Percentiles rank a stretch among this genome's conserved stretches.
Conservation (phyloP, 108 stramenopile species). For the Hondaea fermentalgiana region DNA sequence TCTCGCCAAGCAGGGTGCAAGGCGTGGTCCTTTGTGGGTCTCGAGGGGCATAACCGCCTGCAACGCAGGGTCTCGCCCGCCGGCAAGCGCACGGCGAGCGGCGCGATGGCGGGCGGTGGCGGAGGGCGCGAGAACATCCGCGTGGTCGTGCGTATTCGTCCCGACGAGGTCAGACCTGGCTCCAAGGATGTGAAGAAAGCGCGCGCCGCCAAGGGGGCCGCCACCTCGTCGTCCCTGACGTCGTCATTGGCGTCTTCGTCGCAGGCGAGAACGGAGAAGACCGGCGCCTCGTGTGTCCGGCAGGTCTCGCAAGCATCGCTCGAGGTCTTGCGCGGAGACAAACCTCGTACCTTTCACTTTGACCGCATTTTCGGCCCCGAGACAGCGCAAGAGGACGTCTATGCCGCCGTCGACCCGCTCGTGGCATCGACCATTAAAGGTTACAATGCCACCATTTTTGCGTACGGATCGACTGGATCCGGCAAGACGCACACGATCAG, state of each 20-base stretch:
- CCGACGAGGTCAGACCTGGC: background rate
- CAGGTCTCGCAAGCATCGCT: background rate
- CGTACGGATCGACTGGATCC: constrained; percentile 70
- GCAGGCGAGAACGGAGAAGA: no score
- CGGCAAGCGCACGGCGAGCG: background rate
- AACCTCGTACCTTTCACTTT: background rate
- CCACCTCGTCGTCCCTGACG: no score
- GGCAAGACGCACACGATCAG: constrained; percentile 45
- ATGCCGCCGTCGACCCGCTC: constrained; percentile 32
- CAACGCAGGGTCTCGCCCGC: background rate
- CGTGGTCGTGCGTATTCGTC: background rate
- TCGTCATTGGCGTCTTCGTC: no score
- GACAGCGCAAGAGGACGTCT: constrained; percentile 23
- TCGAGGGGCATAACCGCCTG: background rate
- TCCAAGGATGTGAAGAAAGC: background rate
- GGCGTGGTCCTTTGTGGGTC: no score
- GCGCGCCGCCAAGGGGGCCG: no score
- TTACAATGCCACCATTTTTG: constrained; percentile 78
- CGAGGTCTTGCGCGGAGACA: background rate
- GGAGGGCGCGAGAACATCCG: background rate
- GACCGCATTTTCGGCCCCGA: constrained; percentile 27
- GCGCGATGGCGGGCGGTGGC: background rate
- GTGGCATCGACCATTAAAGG: constrained; percentile 73
- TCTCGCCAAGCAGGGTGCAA: no score
- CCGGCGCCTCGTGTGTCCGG: no score